Evolutionary conservation across 257 asterid species (phyloP).

Genomic region (Plectranthus barbatus): DNA sequence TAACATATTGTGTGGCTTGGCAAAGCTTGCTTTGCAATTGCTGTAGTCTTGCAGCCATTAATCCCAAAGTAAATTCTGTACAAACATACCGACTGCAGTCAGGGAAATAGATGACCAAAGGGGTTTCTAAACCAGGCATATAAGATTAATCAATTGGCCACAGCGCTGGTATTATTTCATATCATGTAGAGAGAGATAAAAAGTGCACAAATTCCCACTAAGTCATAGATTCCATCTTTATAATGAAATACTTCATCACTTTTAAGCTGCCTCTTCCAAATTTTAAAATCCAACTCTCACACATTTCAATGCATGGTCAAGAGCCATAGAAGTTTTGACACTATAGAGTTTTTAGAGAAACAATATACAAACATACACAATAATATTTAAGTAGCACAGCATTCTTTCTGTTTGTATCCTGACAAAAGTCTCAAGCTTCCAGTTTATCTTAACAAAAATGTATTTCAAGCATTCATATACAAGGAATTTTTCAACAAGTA

Average conservation of each 20-base stretch:
- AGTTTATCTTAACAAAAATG: not conserved
- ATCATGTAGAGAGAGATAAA: not conserved
- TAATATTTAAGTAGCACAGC: not conserved
- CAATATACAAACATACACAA: not conserved
- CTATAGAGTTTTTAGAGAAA: not conserved
- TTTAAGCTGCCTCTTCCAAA: not conserved
- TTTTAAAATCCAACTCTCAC: not conserved
- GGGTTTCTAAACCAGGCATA: not conserved
- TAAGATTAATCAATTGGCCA: not conserved
- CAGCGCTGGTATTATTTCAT: not conserved
- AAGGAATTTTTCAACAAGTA: not conserved
- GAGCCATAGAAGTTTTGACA: not conserved
- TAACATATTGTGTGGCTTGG: constrained; percentile 41
- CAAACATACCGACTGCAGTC: not conserved
- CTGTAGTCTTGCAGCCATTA: constrained; percentile 47
- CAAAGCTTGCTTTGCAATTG: constrained; percentile 54
- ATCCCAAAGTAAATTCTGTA: constrained; percentile 19
- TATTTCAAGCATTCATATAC: too few relatives aligned
- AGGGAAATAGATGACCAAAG: not conserved
- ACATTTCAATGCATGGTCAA: not conserved
- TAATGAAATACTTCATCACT: not conserved
- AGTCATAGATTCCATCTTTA: not conserved
- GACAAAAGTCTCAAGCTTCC: not conserved
- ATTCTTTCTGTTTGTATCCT: not conserved
- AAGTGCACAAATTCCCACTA: not conserved